Evolutionary conservation across 371 early-diverging fungal species (phyloP).

Genomic region (Chytridiales sp.): DNA sequence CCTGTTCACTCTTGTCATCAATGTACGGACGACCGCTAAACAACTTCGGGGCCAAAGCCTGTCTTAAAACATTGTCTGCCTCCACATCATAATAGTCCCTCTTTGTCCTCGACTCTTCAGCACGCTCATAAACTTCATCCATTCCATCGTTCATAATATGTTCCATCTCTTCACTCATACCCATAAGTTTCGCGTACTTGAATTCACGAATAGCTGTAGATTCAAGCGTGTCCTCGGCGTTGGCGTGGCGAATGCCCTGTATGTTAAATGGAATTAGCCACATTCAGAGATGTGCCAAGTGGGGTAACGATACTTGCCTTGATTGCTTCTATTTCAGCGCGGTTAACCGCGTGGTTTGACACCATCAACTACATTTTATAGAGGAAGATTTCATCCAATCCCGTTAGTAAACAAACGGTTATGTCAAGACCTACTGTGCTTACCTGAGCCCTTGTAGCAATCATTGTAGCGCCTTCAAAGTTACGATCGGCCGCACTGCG

Average conservation of each 20-base stretch:
- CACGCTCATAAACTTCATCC: slow-evolving; percentile 44
- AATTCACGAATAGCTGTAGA: slow-evolving; percentile 20
- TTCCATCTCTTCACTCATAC: slow-evolving; percentile 42
- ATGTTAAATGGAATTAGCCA: not conserved
- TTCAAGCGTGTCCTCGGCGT: slow-evolving; percentile 29
- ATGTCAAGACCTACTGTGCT: not conserved
- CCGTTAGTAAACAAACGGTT: not conserved
- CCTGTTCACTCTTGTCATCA: not conserved
- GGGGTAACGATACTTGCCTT: slow-evolving; percentile 20
- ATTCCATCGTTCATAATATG: slow-evolving; percentile 47
- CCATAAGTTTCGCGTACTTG: slow-evolving; percentile 37
- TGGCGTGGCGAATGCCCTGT: slow-evolving; percentile 39
- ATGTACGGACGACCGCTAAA: slow-evolving; percentile 11
- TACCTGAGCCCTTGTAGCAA: slow-evolving; percentile 39
- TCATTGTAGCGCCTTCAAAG: slow-evolving; percentile 38
- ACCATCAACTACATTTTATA: slow-evolving; percentile 25
- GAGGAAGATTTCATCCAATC: not conserved
- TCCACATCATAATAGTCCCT: slow-evolving; percentile 30
- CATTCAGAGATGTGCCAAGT: not conserved
- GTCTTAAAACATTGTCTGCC: slow-evolving; percentile 28
- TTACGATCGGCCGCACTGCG: slow-evolving; percentile 40
- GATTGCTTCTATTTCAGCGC: slow-evolving; percentile 44
- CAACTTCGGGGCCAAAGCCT: slow-evolving; percentile 28
- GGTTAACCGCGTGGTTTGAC: slow-evolving; percentile 44
- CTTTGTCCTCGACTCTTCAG: slow-evolving; percentile 20